Conservation (phyloP, 2,329 filamentous ascomycete genomes). For the Polychaeton citri region DNA sequence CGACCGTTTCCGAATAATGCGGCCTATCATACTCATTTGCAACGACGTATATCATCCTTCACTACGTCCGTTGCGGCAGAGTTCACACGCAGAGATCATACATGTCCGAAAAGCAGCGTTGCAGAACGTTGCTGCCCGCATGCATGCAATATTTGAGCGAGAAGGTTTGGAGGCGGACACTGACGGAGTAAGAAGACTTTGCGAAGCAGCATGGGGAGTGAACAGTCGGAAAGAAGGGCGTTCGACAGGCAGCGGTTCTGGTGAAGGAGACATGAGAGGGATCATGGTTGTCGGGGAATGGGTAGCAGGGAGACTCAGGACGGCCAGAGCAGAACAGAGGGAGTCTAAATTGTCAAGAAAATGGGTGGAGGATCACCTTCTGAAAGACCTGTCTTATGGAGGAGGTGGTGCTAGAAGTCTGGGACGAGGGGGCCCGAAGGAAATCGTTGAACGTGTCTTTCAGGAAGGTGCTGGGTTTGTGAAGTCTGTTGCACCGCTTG, state of each 20-base stretch:
- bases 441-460: conserved; percentile 67
- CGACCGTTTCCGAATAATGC: conserved; percentile 74
- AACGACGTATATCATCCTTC: conserved; percentile 94
- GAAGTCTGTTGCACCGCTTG: conserved; percentile 34
- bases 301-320: conserved; percentile 59
- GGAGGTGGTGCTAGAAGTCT: conserved; percentile 59
- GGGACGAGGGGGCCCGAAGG: conserved; percentile 57
- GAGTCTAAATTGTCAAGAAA: conserved; percentile 47
- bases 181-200: conserved; percentile 74
- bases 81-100: conserved; percentile 77
- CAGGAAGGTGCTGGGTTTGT: conserved; percentile 67
- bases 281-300: conserved; percentile 81
- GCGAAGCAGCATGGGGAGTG: conserved; percentile 73
- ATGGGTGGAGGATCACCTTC: conserved; percentile 63
- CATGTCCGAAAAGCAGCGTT: conserved; percentile 81
- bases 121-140: conserved; percentile 67
- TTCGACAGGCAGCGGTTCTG: conserved; percentile 38
- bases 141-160: conserved; percentile 74
- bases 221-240: conserved; percentile 52
- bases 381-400: conserved; percentile 54
- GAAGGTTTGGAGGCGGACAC: conserved; percentile 81
- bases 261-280: conserved; percentile 63
- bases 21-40: conserved; percentile 86
- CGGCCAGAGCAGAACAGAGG: conserved; percentile 20
- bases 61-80: conserved; percentile 69